Evolutionary conservation across 129 eudicot species (phyloP), one percentile per base, ranked within the genome.

Genomic region (Cynara cardunculus): DNA sequence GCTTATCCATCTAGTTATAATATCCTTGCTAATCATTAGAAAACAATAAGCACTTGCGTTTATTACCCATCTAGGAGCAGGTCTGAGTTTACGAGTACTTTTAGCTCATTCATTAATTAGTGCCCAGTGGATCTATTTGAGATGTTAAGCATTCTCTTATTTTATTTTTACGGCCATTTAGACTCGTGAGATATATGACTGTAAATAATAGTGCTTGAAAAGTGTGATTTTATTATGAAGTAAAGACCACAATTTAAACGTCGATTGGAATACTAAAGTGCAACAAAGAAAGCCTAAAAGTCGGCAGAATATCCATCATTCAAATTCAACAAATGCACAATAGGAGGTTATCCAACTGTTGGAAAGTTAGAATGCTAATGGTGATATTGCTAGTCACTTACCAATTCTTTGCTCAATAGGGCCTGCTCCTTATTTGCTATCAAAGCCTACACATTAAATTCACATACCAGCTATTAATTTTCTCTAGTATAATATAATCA

Each of bases 331-430:
- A 49, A 35, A 49, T 16, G 71, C 67, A 76, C 18, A 71, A 61
- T 9, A 24, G 37, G 14, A 41, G n/a, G 21, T 3, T 10, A 69
- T 37, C 24, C 12, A 4, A 80, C 62, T 49, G 78, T 56, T 46
- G 76, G 70, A 16, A 72, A 35, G 70, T 85, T 24, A 28, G 46
- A 28, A 62, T 18, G 8, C 69, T 8, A 65, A 73, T 21, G 66
- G 6, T 78, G n/a, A 78, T 39, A 61, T 62, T 78, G 73, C 76
- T 71, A 41, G 72, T 71, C 9, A 78, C 89, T 79, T 86, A 95
- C 99, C 89, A 95, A 80, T 83, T 91, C 87, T 86, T 96, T 96
- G 93, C 99, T 92, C 67, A 96, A 86, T 27, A 83, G 72, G 78
- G 99, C 99, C 78, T 85, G 91, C 84, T 92, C 98, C 39, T 90